These are phyloP conservation scores for Fraxinus xanthoxyloides DNA, from an alignment of 305 asterid species.

Conservation along the genomic window DNA sequence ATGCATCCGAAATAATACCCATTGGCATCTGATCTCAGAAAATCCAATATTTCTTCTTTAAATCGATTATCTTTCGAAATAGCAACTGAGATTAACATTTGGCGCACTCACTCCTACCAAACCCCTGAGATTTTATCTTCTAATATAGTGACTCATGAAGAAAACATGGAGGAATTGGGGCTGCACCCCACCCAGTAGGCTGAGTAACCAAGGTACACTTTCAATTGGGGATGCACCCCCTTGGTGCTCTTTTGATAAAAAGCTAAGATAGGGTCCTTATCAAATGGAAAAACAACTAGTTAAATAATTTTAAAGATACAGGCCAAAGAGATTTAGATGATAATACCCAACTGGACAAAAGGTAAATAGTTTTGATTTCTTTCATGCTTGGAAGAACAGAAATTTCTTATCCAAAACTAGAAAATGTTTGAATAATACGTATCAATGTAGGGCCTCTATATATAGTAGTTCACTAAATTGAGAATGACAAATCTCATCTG, in stretches of 20 bases:
- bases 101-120: background rate
- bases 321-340: background rate
- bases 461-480: background rate
- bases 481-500: background rate
- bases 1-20: background rate
- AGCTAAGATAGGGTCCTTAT: background rate
- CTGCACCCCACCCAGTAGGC: background rate
- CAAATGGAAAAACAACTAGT: background rate
- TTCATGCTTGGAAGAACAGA: background rate
- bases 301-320: background rate
- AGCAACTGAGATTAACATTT: background rate
- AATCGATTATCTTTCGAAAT: background rate
- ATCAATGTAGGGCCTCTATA: background rate
- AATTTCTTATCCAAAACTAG: background rate
- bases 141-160: background rate
- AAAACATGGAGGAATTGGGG: background rate
- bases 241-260: background rate
- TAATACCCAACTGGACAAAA: background rate
- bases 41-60: background rate
- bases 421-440: background rate
- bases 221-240: background rate
- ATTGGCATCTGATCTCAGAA: background rate
- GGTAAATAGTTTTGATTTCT: background rate
- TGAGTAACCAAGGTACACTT: background rate
- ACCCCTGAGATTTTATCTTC: background rate